These are phyloP conservation scores for Scheffersomyces quercinus DNA, from an alignment of 1,139 yeast species.

Conservation along the genomic window DNA sequence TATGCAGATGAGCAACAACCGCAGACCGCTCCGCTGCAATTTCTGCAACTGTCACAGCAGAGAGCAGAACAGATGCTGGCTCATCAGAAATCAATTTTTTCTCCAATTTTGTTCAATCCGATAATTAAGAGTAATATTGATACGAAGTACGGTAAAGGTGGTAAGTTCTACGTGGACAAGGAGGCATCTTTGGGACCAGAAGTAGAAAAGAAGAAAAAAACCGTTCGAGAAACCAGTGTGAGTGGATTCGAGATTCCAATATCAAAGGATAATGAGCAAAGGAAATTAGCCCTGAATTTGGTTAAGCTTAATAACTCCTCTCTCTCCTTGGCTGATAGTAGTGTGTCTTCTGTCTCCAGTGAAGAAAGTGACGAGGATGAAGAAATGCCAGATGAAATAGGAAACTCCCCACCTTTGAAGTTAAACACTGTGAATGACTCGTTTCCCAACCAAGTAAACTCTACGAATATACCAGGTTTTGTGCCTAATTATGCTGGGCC, in stretches of 20 bases:
- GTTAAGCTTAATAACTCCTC: conserved; percentile 1
- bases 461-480: not conserved
- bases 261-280: conserved; percentile 4
- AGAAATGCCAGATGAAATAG: conserved; percentile 19
- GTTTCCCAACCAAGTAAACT: conserved; percentile 6
- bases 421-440: conserved; percentile 28
- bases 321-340: not conserved
- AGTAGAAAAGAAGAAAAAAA: conserved; percentile 17
- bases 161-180: conserved; percentile 67
- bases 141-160: conserved; percentile 82
- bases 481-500: not conserved
- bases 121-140: conserved; percentile 74
- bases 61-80: not conserved
- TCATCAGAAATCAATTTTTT: conserved; percentile 55
- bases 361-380: conserved; percentile 44
- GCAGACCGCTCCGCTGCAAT: not conserved
- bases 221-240: conserved; percentile 44
- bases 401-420: conserved; percentile 29
- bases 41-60: not conserved
- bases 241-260: conserved; percentile 28
- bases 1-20: not conserved
- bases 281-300: conserved; percentile 5
- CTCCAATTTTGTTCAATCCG: conserved; percentile 80
- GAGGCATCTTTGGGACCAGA: conserved; percentile 30
- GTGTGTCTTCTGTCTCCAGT: conserved; percentile 13